These are phyloP conservation scores for Calonectria pseudoreteaudii DNA, from an alignment of 2,329 filamentous ascomycete species.

Conservation along the genomic window DNA sequence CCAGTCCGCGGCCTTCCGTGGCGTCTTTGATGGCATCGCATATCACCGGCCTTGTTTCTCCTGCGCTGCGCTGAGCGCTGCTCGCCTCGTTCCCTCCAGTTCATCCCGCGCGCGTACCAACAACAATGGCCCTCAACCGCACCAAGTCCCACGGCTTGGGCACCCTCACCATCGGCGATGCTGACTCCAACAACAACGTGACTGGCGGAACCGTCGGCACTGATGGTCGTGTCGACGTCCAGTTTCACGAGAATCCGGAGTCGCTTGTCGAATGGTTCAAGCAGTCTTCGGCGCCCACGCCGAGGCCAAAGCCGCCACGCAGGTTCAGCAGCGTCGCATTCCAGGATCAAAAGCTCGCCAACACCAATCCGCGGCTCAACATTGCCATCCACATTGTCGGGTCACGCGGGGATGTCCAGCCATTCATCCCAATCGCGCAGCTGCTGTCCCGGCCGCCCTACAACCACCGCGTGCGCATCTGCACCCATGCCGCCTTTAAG, in stretches of 20 bases:
- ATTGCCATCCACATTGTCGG: constrained; percentile 50
- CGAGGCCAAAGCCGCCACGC: constrained; percentile 25
- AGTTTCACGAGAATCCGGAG: constrained; percentile 45
- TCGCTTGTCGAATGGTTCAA: constrained; percentile 43
- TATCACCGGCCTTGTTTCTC: background rate
- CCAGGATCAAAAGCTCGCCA: constrained; percentile 29
- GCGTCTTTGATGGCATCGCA: background rate
- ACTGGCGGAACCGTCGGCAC: constrained; percentile 42
- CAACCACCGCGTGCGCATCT: constrained; percentile 67
- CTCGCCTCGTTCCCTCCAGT: background rate
- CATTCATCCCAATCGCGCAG: constrained; percentile 69
- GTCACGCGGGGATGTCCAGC: constrained; percentile 56
- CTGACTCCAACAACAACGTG: constrained; percentile 29
- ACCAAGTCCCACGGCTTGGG: constrained; percentile 43
- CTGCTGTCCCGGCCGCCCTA: constrained; percentile 49
- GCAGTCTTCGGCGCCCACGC: constrained; percentile 24
- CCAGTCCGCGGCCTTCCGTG: background rate
- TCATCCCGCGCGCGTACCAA: background rate
- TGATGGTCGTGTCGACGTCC: constrained; percentile 47
- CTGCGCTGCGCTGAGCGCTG: background rate
- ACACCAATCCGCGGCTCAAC: constrained; percentile 40
- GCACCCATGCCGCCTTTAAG: constrained; percentile 66
- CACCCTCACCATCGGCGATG: constrained; percentile 41
- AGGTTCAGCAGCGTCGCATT: constrained; percentile 34
- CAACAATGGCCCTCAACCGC: constrained; percentile 44